These are phyloP conservation scores for Puccinia triticina DNA, from an alignment of 1,284 basidiomycete genomes.

Conservation along the genomic window DNA sequence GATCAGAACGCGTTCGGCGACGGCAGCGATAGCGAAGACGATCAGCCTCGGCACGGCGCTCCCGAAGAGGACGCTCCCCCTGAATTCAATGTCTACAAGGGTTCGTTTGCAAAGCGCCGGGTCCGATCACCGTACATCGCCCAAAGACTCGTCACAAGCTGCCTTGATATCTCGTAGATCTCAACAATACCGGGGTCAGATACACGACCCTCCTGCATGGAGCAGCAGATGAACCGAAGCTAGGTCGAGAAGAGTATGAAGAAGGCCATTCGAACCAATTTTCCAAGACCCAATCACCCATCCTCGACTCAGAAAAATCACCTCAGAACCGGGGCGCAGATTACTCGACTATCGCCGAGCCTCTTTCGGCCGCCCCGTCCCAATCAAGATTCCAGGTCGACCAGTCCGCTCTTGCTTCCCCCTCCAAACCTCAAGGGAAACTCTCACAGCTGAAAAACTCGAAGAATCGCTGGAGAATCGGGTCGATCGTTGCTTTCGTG, in stretches of 20 bases:
- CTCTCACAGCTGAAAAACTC: neutral
- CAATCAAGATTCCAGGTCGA: neutral
- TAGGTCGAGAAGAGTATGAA: neutral
- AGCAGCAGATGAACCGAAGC: neutral
- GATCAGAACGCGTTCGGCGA: constrained; percentile 30
- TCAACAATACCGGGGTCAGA: constrained; percentile 38
- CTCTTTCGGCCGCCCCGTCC: neutral
- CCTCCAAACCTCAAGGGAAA: neutral
- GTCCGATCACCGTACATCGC: neutral
- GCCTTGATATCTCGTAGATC: neutral
- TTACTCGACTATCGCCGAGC: neutral
- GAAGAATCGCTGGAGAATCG: constrained; percentile 40
- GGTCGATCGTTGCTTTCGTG: constrained; percentile 33
- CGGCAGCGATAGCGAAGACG: constrained; percentile 32
- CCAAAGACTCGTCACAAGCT: too few species aligned
- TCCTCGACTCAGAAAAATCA: neutral
- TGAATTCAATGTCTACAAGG: constrained; percentile 48
- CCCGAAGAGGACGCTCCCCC: neutral
- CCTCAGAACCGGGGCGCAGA: neutral
- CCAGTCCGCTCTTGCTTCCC: neutral
- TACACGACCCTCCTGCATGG: constrained; percentile 23
- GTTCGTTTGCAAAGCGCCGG: neutral
- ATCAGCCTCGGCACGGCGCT: neutral
- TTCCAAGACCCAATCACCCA: neutral
- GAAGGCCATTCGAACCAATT: neutral